These are phyloP conservation scores for Trichosanthes cucumerina DNA, from an alignment of 306 rosid species.

Conservation along the genomic window DNA sequence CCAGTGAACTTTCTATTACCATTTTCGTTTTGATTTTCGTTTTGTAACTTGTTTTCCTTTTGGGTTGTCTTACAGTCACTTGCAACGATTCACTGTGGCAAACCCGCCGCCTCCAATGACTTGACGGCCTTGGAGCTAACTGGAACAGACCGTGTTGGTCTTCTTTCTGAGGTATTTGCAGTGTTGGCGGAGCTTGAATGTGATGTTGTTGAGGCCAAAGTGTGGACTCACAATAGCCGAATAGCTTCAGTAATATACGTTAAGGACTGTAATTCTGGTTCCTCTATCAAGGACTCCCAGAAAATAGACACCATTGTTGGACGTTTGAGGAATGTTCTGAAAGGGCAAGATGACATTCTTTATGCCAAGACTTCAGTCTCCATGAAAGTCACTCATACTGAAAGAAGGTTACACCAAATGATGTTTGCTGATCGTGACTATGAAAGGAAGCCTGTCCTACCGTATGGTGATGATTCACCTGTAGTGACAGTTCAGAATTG, in stretches of 20 bases:
- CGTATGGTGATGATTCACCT: constrained; percentile 28
- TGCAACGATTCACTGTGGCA: constrained; percentile 42
- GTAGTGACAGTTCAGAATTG: constrained; percentile 66
- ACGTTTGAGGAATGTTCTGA: constrained; percentile 67
- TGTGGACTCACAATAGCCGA: constrained; percentile 95
- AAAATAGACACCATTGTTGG: constrained; percentile 51
- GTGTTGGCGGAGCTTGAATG: constrained; percentile 79
- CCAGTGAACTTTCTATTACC: not conserved
- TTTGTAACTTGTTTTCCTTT: not conserved
- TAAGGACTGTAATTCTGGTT: constrained; percentile 55
- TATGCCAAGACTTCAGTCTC: constrained; percentile 74
- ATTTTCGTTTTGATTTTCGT: not conserved
- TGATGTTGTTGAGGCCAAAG: constrained; percentile 81
- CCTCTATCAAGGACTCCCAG: constrained; percentile 59
- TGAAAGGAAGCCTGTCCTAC: constrained; percentile 54
- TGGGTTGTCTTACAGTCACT: constrained; percentile 45
- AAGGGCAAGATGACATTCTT: constrained; percentile 73
- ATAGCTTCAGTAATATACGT: constrained; percentile 68
- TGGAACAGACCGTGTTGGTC: constrained; percentile 85
- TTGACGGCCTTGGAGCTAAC: constrained; percentile 69
- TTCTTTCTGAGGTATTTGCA: constrained; percentile 87
- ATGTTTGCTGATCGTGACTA: constrained; percentile 87
- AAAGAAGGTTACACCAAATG: constrained; percentile 95
- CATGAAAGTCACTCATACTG: constrained; percentile 50
- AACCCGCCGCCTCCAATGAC: constrained; percentile 28